phyloP scores from a whole-genome alignment of 306 rosid genomes.

The Cucumis cinereus region DNA sequence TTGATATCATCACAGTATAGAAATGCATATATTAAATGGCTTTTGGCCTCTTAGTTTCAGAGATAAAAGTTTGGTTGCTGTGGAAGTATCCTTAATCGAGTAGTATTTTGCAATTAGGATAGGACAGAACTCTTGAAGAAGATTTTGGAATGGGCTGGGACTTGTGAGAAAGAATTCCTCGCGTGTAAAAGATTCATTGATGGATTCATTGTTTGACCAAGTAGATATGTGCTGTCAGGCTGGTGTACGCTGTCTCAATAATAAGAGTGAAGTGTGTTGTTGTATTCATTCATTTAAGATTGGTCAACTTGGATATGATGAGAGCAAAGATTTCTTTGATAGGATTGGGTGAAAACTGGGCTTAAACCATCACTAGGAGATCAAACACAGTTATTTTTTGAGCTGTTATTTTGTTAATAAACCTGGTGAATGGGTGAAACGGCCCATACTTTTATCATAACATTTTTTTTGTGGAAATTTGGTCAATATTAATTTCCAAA shows the following conservation, averaged over 20 bases:
- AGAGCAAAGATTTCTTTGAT: background rate
- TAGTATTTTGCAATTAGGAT: background rate
- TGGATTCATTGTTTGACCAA: background rate
- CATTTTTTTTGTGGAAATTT: too few species aligned
- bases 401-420: background rate
- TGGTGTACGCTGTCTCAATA: background rate
- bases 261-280: background rate
- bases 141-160: background rate
- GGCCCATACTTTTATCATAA: background rate
- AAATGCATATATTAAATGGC: background rate
- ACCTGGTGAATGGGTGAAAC: background rate
- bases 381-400: background rate
- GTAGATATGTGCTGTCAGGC: background rate
- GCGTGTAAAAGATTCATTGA: background rate
- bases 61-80: background rate
- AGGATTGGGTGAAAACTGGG: background rate
- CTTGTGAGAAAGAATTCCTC: background rate
- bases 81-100: background rate
- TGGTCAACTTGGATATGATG: background rate
- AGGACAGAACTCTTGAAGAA: background rate
- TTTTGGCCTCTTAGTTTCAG: background rate
- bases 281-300: background rate
- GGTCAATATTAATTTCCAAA: background rate
- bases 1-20: background rate
- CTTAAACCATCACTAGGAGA: background rate